These are phyloP conservation scores for Sporothrix pallida DNA, from an alignment of 2,329 filamentous ascomycete genomes.

Conservation along the genomic window DNA sequence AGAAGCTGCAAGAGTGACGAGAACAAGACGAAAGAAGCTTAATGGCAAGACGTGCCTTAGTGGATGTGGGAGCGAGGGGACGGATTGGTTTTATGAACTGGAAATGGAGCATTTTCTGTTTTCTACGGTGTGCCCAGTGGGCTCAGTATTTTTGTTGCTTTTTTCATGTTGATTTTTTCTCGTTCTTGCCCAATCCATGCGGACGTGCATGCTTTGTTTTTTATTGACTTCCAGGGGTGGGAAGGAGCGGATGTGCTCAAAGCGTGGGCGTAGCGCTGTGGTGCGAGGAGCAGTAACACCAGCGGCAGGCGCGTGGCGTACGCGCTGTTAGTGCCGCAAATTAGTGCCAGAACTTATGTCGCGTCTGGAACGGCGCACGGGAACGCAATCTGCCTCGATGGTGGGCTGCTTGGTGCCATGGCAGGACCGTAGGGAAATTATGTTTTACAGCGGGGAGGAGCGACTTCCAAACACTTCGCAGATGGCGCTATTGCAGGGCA, in stretches of 20 bases:
- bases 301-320: constrained; percentile 29
- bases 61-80: constrained; percentile 23
- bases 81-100: constrained; percentile 28
- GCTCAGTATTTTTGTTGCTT: background rate
- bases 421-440: constrained; percentile 24
- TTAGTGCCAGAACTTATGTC: constrained; percentile 23
- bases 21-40: constrained; percentile 26
- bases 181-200: constrained; percentile 31
- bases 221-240: constrained; percentile 37
- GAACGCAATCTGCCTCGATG: constrained; percentile 31
- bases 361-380: constrained; percentile 31
- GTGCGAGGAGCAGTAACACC: background rate
- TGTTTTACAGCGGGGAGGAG: background rate
- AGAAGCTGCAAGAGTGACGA: background rate
- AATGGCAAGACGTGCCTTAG: constrained; percentile 28
- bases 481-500: constrained; percentile 10
- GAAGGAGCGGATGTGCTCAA: constrained; percentile 28
- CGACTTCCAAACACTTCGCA: background rate
- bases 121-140: constrained; percentile 12
- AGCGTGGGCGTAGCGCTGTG: constrained; percentile 22
- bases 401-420: constrained; percentile 28
- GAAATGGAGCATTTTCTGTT: background rate
- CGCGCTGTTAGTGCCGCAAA: constrained; percentile 29
- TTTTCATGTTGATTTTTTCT: constrained; percentile 7
- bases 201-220: constrained; percentile 27